A percentile compares a stretch with the other conserved stretches of the same genome.
Conservation (phyloP, 140 eudicot species). For the Erigeron philadelphicus region DNA sequence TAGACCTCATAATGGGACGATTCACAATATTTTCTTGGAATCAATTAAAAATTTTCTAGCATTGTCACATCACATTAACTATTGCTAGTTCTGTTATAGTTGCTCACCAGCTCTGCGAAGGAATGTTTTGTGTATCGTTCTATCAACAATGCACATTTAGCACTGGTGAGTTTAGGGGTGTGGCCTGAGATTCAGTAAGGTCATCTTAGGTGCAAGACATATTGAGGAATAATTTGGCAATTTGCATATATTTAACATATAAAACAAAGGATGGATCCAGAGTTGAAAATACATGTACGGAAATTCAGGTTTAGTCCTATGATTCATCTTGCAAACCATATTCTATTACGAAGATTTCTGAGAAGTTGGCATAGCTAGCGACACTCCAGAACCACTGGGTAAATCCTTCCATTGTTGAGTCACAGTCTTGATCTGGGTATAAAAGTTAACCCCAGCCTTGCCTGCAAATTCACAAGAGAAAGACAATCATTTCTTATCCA, state of each 20-base stretch:
- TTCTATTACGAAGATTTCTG: conserved; percentile 40
- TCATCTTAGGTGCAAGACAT: background rate
- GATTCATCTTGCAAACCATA: background rate
- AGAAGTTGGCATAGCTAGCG: conserved; percentile 91
- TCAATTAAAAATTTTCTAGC: no score
- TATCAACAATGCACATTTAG: no score
- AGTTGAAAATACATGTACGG: conserved; percentile 1
- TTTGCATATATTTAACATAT: background rate
- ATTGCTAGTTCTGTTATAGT: no score
- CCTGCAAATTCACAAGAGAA: conserved; percentile 39
- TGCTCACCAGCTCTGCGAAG: no score
- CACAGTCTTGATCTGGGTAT: conserved; percentile 81
- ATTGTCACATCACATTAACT: no score
- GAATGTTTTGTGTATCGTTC: no score
- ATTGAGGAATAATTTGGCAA: background rate
- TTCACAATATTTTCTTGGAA: no score
- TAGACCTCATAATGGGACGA: no score
- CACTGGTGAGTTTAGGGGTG: no score
- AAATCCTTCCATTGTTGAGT: conserved; percentile 94
- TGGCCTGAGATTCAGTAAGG: no score
- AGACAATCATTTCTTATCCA: background rate
- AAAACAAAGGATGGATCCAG: background rate
- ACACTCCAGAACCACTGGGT: conserved; percentile 61
- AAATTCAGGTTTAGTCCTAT: background rate
- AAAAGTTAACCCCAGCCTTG: conserved; percentile 88